Conservation (phyloP, 2,329 filamentous ascomycete species). For the Hypoxylon sp. region DNA sequence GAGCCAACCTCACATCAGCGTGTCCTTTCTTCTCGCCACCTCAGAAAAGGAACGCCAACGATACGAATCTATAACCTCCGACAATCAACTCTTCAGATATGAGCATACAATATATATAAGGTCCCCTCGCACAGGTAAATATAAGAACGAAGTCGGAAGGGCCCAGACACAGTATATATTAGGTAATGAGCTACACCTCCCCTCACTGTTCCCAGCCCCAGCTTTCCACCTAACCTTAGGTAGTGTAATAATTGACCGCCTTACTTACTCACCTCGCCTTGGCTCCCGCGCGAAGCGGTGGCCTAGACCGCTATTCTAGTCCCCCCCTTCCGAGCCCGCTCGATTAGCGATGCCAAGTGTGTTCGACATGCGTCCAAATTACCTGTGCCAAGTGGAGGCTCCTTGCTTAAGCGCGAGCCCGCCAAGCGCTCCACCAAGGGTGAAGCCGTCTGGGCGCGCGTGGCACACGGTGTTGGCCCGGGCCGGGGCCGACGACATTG, state of each 20-base stretch:
- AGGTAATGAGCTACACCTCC: background rate
- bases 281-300: background rate
- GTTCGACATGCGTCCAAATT: background rate
- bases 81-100: background rate
- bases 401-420: background rate
- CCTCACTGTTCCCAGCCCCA: background rate
- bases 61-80: background rate
- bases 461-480: background rate
- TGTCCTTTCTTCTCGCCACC: background rate
- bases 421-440: background rate
- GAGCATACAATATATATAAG: no score
- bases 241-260: background rate
- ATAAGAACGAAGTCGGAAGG: no score
- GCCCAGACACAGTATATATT: background rate
- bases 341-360: background rate
- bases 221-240: background rate
- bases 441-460: slow-evolving; percentile 8
- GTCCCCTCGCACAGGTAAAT: no score
- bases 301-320: background rate
- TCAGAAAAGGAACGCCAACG: background rate
- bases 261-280: background rate
- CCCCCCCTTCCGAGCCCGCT: background rate
- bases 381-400: slow-evolving; percentile 6
- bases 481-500: background rate
- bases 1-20: background rate